A percentile compares a stretch with the other conserved stretches of the same genome.
These are phyloP conservation scores for Neurospora sp. DNA, from an alignment of 495 filamentous ascomycete species.

Conservation along the genomic window DNA sequence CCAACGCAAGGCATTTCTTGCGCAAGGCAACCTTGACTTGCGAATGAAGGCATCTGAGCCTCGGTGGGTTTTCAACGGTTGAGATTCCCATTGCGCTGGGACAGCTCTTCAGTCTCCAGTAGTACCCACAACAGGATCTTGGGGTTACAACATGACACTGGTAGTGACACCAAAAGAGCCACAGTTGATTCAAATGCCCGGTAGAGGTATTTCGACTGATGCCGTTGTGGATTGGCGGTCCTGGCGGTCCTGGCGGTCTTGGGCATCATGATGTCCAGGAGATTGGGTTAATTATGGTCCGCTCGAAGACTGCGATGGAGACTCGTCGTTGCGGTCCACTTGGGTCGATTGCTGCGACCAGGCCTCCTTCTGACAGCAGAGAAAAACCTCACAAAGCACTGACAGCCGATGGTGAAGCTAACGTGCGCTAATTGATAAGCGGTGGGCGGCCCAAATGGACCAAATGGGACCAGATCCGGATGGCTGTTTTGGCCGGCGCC, in stretches of 20 bases:
- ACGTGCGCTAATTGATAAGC: constrained; percentile 18
- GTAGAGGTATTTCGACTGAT: background rate
- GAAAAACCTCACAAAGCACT: background rate
- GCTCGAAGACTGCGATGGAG: background rate
- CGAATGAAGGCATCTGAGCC: background rate
- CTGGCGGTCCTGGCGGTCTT: background rate
- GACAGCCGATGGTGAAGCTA: background rate
- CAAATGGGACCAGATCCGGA: background rate
- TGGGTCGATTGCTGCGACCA: background rate
- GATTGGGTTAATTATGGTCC: background rate
- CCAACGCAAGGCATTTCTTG: background rate
- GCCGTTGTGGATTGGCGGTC: background rate
- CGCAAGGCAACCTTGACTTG: background rate
- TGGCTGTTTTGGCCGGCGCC: background rate
- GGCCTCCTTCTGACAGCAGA: background rate
- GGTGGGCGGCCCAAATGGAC: constrained; percentile 7
- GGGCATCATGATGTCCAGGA: background rate
- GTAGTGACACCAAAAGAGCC: background rate
- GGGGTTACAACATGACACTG: background rate
- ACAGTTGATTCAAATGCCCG: background rate
- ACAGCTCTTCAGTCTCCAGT: background rate
- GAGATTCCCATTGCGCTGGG: background rate
- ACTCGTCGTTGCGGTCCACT: background rate
- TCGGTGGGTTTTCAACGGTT: background rate
- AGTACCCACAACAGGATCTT: background rate